phyloP scores from a whole-genome alignment of 2,329 filamentous ascomycete species.

The Diplodia sapinea region DNA sequence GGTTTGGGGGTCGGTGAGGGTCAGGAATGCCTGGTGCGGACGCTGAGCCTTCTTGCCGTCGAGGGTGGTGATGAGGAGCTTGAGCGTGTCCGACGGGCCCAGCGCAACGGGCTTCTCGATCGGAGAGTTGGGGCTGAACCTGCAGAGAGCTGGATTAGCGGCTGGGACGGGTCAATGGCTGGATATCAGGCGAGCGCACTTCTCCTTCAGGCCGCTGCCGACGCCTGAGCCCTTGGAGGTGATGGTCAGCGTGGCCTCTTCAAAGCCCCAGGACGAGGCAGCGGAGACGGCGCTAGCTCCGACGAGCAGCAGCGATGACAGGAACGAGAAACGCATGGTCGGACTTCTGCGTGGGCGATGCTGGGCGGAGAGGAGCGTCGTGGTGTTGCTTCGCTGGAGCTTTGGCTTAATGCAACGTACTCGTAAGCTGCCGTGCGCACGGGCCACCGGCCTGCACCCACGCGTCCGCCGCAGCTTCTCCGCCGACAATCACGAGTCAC shows the following conservation, averaged over 20 bases:
- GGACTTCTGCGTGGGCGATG: slow-evolving; percentile 11
- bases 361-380: slow-evolving; percentile 19
- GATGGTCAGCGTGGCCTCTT: slow-evolving; percentile 72
- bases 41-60: slow-evolving; percentile 79
- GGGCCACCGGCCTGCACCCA: background rate
- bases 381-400: slow-evolving; percentile 23
- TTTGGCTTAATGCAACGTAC: slow-evolving; percentile 29
- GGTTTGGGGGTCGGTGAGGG: slow-evolving; percentile 74
- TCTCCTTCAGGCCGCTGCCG: slow-evolving; percentile 64
- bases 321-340: slow-evolving; percentile 41
- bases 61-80: slow-evolving; percentile 79
- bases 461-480: background rate
- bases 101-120: slow-evolving; percentile 70
- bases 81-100: slow-evolving; percentile 73
- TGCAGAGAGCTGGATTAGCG: slow-evolving; percentile 34
- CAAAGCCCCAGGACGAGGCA: slow-evolving; percentile 71
- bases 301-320: slow-evolving; percentile 51
- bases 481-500: background rate
- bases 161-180: background rate
- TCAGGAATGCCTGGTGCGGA: slow-evolving; percentile 92
- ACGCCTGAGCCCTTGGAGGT: slow-evolving; percentile 64
- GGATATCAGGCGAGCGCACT: slow-evolving; percentile 53
- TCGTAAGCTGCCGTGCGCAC: slow-evolving; percentile 1
- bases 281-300: slow-evolving; percentile 53
- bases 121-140: slow-evolving; percentile 58